Base-by-base conservation (phyloP, 345 rosid species). In the Euphorbia tirucalli region DNA sequence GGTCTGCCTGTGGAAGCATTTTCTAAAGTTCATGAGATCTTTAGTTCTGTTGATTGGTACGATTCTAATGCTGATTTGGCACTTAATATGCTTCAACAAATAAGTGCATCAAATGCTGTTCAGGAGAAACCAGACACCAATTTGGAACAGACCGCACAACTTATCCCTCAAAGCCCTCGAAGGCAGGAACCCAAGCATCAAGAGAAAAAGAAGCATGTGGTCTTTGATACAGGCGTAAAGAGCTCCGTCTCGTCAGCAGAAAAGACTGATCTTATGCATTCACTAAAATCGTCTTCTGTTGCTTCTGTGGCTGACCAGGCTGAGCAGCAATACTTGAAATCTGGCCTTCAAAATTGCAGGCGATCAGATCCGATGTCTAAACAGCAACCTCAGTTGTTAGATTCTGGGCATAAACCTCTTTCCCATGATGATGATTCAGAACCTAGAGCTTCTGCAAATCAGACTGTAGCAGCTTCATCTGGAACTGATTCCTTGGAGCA, bases 1-100 rank as follows among this genome's bases (percentile, higher is more conserved):
- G 97, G 95, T 70, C 93, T 94, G 78, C 93, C 96, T 1, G 71
- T 87, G 65, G 98, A 92, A 85, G 97, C 90, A 75, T 92, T 94
- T 85, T 83, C 92, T 69, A 92, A 87, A 82, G 98, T 94, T 80
- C 93, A 89, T 35, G 98, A 94, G 78, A 83, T 94, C 52, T 94
- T 94, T 79, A 92, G 82, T 81, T 83, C 85, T 21, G 91, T 85
- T 56, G 98, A 92, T 74, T 94, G 98, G 95, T 78, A 69, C 77
- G 87, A 87, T 77, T 87, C 87, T 37, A 76, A 75, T 49, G 75
- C 95, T 61, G 98, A 89, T 82, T 90, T 79, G 70, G 93, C 92
- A 70, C 80, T 82, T 61, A 86, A 86, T 80, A 79, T 89, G 84
- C 89, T 94, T 81, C 96, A 90, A 78, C 91, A 92, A 58, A 74